Evolutionary conservation across 2,329 filamentous ascomycete species (phyloP).

Genomic region (Fusarium setosum): DNA sequence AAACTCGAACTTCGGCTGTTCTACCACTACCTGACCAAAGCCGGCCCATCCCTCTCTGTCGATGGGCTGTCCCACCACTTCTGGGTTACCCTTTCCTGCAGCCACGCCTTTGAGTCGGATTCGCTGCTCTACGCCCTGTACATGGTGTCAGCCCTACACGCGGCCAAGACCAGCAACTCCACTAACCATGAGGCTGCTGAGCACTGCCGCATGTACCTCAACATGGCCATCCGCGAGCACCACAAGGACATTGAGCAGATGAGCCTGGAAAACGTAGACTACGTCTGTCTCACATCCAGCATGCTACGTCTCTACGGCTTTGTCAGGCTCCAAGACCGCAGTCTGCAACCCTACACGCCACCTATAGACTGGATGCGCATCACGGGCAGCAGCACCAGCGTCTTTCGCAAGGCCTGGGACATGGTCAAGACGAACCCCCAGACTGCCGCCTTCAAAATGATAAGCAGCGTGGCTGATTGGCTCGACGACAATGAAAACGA

Average conservation of each 20-base stretch:
- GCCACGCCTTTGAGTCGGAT: slow-evolving; percentile 30
- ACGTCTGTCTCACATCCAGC: slow-evolving; percentile 26
- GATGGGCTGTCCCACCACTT: slow-evolving; percentile 20
- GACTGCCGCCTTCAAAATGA: slow-evolving; percentile 13
- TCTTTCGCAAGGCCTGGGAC: slow-evolving; percentile 24
- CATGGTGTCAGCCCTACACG: slow-evolving; percentile 31
- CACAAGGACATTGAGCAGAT: slow-evolving; percentile 27
- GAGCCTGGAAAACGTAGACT: slow-evolving; percentile 25
- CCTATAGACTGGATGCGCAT: slow-evolving; percentile 38
- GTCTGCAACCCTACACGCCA: slow-evolving; percentile 27
- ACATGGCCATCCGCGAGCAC: slow-evolving; percentile 27
- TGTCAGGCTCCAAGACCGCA: slow-evolving; percentile 26
- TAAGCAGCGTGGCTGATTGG: slow-evolving; percentile 14
- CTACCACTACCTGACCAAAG: slow-evolving; percentile 31
- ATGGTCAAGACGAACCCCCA: slow-evolving; percentile 9
- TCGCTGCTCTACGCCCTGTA: slow-evolving; percentile 32
- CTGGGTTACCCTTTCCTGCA: slow-evolving; percentile 13
- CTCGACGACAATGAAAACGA: slow-evolving; percentile 11
- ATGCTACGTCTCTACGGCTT: slow-evolving; percentile 32
- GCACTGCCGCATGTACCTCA: slow-evolving; percentile 26
- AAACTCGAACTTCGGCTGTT: slow-evolving; percentile 33
- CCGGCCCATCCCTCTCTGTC: slow-evolving; percentile 22
- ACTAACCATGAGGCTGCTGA: background rate
- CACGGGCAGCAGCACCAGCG: slow-evolving; percentile 24
- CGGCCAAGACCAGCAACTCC: slow-evolving; percentile 3